Evolutionary conservation across 1,284 basidiomycete species (phyloP).

Genomic region (Apiotrichum gracile): DNA sequence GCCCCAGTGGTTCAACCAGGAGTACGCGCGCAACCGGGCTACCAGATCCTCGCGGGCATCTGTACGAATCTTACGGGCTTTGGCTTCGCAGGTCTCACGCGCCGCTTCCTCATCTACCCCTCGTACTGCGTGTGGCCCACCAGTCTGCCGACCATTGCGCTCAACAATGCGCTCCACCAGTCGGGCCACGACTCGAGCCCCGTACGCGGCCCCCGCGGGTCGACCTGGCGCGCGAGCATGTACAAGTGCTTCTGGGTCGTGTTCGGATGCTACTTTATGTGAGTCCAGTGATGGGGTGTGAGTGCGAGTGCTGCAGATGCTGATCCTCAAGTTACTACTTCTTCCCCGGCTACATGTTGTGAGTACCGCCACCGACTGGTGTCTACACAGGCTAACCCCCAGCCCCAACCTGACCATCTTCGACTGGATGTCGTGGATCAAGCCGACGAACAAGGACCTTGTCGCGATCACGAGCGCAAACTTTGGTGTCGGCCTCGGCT

Average conservation of each 20-base stretch:
- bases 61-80: conserved; percentile 52
- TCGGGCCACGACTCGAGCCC: conserved; percentile 19
- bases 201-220: conserved; percentile 30
- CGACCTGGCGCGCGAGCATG: conserved; percentile 31
- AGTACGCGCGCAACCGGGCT: conserved; percentile 41
- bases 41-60: conserved; percentile 36
- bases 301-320: no score
- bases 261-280: conserved; percentile 28
- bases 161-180: conserved; percentile 40
- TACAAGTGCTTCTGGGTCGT: conserved; percentile 37
- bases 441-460: conserved; percentile 34
- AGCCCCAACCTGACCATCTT: conserved; percentile 52
- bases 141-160: conserved; percentile 44
- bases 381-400: no score
- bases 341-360: conserved; percentile 41
- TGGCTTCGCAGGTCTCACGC: conserved; percentile 46
- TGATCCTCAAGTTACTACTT: no score
- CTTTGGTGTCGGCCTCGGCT: conserved; percentile 37
- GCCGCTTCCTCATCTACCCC: conserved; percentile 48
- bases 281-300: neutral
- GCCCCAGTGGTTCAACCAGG: conserved; percentile 31
- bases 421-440: conserved; percentile 58
- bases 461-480: conserved; percentile 18
- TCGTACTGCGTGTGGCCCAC: conserved; percentile 46
- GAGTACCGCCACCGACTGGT: no score